A percentile compares a stretch with the other conserved stretches of the same genome.
These are phyloP conservation scores for Pichia occidentalis DNA, from an alignment of 805 yeast genomes.

Conservation along the genomic window DNA sequence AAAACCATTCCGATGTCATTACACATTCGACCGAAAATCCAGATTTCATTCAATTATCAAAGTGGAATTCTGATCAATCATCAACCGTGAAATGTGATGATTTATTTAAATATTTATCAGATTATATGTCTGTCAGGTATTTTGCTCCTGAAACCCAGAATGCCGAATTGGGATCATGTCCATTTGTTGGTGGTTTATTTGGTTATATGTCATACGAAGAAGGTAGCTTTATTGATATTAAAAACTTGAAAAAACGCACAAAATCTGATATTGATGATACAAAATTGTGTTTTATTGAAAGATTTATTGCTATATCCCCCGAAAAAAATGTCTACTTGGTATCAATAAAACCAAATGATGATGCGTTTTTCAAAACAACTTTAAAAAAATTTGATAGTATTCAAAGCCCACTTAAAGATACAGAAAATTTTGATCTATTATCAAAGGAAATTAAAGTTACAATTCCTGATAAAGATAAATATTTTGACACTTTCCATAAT, in stretches of 20 bases:
- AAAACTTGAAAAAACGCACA: slow-evolving; percentile 35
- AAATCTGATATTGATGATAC: slow-evolving; percentile 55
- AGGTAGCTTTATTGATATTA: slow-evolving; percentile 44
- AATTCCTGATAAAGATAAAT: slow-evolving; percentile 48
- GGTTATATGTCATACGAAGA: slow-evolving; percentile 89
- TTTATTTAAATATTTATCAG: slow-evolving; percentile 51
- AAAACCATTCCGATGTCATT: slow-evolving; percentile 38
- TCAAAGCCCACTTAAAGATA: no score
- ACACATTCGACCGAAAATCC: slow-evolving; percentile 53
- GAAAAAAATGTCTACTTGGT: slow-evolving; percentile 45
- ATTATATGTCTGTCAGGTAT: slow-evolving; percentile 36
- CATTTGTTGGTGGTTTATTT: slow-evolving; percentile 86
- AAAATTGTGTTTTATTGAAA: slow-evolving; percentile 62
- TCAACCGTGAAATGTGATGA: slow-evolving; percentile 17
- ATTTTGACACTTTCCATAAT: slow-evolving; percentile 45
- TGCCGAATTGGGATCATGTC: slow-evolving; percentile 37
- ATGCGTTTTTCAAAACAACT: slow-evolving; percentile 27
- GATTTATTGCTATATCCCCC: slow-evolving; percentile 49
- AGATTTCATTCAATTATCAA: slow-evolving; percentile 22
- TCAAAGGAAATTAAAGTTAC: slow-evolving; percentile 26
- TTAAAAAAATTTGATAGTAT: not conserved
- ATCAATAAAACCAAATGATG: slow-evolving; percentile 40
- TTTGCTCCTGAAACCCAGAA: slow-evolving; percentile 26
- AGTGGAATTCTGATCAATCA: slow-evolving; percentile 21
- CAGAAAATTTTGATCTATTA: not conserved